Evolutionary conservation across 2,329 filamentous ascomycete genomes (phyloP), one percentile per base, ranked within the genome.

Genomic region (Tolypocladium paradoxum): DNA sequence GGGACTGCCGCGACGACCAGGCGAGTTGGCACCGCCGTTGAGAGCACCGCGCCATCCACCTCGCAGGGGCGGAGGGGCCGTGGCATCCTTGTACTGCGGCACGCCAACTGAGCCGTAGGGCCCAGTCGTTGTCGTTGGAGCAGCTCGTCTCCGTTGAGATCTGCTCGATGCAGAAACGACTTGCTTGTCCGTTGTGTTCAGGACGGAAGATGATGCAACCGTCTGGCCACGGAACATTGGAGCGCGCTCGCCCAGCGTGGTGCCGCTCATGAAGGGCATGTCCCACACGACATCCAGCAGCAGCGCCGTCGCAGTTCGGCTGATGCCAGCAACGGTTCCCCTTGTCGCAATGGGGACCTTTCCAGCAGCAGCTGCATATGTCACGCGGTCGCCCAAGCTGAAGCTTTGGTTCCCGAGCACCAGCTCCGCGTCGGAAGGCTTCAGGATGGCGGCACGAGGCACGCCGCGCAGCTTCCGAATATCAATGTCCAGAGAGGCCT

Each of bases 341-440:
- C 87, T 83, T 51, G 88, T 88, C 36, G 88, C 91, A 62, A 99
- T 95, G 1, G 93, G 93, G 1, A 99, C 92, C 65, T 96, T 92
- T 59, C 93, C 93, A 53, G 91, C 90, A 60, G 92, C 88, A 62
- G 91, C 87, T 9, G 91, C 90, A 67, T 96, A 99, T 40, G 95
- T 88, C 27, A 99, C 82, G 24, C 95, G 87, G 68, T 99, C 91
- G 52, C 93, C 93, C 34, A 99, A 79, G 53, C 72, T 70, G 70
- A 96, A 99, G 22, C 70, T 78, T 68, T 99, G 95, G 66, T 87
- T 87, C 53, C 88, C 85, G 40, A 97, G 81, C 51, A 91, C 85
- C 66, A 96, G 88, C 68, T 96, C 91, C n/a, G 91, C 91, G 70
- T 99, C 93, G 1, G 85, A 80, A n/a, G 95, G 95, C 65, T 95